Conservation (phyloP, 192 early-diverging fungal species). For the Cetraspora pellucida region DNA sequence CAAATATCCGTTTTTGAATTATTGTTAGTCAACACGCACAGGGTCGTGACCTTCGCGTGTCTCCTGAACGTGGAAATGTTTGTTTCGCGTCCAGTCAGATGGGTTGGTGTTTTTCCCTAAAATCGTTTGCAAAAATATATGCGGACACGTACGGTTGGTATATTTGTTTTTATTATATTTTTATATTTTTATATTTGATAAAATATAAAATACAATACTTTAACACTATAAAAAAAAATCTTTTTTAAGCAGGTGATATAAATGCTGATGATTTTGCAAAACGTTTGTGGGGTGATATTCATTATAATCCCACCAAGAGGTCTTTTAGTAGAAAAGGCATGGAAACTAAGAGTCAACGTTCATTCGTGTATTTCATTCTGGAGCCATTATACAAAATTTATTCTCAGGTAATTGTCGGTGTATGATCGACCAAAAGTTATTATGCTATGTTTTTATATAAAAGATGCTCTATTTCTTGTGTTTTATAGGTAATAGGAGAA, state of each 20-base stretch:
- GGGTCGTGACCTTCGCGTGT: conserved; percentile 71
- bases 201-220: not conserved
- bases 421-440: not conserved
- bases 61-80: conserved; percentile 95
- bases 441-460: not conserved
- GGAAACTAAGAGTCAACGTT: conserved; percentile 62
- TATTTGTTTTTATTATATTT: conserved; percentile 8
- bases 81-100: conserved; percentile 88
- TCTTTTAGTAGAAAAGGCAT: conserved; percentile 78
- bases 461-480: not conserved
- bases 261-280: conserved; percentile 81
- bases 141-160: conserved; percentile 71
- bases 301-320: conserved; percentile 77
- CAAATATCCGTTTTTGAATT: conserved; percentile 9
- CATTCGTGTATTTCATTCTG: conserved; percentile 96
- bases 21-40: conserved; percentile 34
- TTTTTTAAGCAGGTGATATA: conserved; percentile 50
- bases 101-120: conserved; percentile 93
- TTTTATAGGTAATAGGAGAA: conserved; percentile 68
- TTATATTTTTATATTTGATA: not conserved
- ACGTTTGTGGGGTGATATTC: conserved; percentile 97
- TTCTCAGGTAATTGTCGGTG: conserved; percentile 59
- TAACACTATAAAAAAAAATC: conserved; percentile 17
- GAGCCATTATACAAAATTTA: conserved; percentile 95
- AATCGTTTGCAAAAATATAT: conserved; percentile 92